Conservation (phyloP, 2,329 filamentous ascomycete genomes). For the Beauveria bassiana region DNA sequence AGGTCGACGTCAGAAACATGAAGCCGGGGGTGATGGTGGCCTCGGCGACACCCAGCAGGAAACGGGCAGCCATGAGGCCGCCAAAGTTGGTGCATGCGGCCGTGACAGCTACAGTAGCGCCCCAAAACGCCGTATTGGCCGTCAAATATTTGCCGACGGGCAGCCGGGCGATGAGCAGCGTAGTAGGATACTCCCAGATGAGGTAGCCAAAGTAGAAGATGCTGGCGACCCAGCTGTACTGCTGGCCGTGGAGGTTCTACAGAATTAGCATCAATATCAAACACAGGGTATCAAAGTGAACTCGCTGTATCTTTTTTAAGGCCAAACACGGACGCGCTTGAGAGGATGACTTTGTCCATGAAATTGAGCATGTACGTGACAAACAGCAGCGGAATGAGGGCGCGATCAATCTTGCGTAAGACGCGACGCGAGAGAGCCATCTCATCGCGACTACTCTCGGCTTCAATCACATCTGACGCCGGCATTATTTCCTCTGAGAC, state of each 20-base stretch:
- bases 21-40: conserved; percentile 47
- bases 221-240: conserved; percentile 58
- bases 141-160: conserved; percentile 41
- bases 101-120: conserved; percentile 35
- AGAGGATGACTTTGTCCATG: conserved; percentile 53
- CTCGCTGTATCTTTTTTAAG: conserved; percentile 38
- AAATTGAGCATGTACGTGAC: conserved; percentile 52
- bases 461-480: neutral
- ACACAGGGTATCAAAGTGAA: neutral
- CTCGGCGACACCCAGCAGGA: conserved; percentile 48
- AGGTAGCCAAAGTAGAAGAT: conserved; percentile 39
- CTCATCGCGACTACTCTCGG: conserved; percentile 6
- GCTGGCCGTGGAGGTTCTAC: conserved; percentile 25
- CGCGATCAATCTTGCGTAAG: conserved; percentile 47
- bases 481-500: neutral
- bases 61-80: conserved; percentile 41
- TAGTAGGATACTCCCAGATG: conserved; percentile 41
- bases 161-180: conserved; percentile 38
- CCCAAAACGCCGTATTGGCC: conserved; percentile 43
- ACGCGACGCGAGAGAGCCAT: conserved; percentile 26
- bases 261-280: neutral
- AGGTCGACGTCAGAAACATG: conserved; percentile 48
- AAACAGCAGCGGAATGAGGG: conserved; percentile 49
- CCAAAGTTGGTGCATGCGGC: conserved; percentile 39
- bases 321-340: conserved; percentile 49